phyloP scores from a whole-genome alignment of 306 rosid genomes.

The Psophocarpus tetragonolobus region DNA sequence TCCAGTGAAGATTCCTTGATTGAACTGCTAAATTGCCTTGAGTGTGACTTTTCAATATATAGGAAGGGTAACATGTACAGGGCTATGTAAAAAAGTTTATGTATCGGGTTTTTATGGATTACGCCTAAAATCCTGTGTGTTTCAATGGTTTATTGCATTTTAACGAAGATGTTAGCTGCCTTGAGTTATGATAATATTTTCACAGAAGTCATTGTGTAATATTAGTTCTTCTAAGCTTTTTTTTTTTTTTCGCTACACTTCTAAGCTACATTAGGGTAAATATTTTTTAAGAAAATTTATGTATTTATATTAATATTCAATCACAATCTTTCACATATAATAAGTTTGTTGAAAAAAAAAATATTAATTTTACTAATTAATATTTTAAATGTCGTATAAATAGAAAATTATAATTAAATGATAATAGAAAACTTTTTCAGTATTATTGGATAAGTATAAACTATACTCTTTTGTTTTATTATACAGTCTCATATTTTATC shows the following conservation, averaged over 20 bases:
- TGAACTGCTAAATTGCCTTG: slow-evolving; percentile 57
- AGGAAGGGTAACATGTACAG: slow-evolving; percentile 56
- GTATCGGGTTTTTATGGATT: not conserved
- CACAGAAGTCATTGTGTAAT: not conserved
- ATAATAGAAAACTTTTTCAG: too few species aligned
- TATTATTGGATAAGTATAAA: too few species aligned
- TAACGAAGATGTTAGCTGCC: not conserved
- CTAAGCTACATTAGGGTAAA: not conserved
- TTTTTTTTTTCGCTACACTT: too few species aligned
- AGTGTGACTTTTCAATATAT: slow-evolving; percentile 68
- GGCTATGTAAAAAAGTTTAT: slow-evolving; percentile 45
- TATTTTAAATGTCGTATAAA: too few species aligned
- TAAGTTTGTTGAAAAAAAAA: too few species aligned
- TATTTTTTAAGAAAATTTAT: too few species aligned
- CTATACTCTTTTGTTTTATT: not conserved
- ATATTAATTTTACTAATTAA: too few species aligned
- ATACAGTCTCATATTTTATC: not conserved
- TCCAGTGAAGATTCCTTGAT: slow-evolving; percentile 55
- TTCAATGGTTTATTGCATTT: not conserved
- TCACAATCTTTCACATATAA: too few species aligned
- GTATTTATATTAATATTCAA: too few species aligned
- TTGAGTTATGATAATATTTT: not conserved
- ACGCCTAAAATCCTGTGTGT: not conserved
- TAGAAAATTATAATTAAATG: too few species aligned
- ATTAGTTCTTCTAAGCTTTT: too few species aligned